phyloP scores from a whole-genome alignment of 345 rosid species.

The Boechera divaricarpa region DNA sequence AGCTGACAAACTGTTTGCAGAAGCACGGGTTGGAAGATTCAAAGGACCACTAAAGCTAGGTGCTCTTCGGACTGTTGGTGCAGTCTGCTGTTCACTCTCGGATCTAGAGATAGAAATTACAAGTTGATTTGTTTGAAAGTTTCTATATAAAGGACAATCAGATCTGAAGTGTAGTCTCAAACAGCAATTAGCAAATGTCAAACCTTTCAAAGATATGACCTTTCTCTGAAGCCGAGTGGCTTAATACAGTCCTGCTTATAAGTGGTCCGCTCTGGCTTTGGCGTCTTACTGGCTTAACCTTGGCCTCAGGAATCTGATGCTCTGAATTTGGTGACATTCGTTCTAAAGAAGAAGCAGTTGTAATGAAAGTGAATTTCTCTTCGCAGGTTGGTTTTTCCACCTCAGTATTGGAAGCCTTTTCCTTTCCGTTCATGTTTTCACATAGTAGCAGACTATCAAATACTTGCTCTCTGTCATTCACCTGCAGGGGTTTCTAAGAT shows the following conservation, averaged over 20 bases:
- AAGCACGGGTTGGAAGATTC: conserved; percentile 93
- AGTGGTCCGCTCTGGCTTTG: conserved; percentile 95
- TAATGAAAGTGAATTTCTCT: conserved; percentile 51
- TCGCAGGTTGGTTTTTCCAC: conserved; percentile 46
- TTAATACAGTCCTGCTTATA: conserved; percentile 58
- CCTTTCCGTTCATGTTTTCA: conserved; percentile 57
- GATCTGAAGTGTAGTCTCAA: conserved; percentile 22
- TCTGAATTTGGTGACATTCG: conserved; percentile 58
- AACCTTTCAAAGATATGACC: conserved; percentile 68
- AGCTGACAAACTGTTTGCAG: conserved; percentile 98
- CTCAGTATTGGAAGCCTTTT: conserved; percentile 55
- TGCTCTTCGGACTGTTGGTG: conserved; percentile 56
- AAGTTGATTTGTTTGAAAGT: conserved; percentile 3
- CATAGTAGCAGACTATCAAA: conserved; percentile 43
- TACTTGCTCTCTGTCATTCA: conserved; percentile 45
- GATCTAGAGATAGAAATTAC: conserved; percentile 49
- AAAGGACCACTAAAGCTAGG: conserved; percentile 98
- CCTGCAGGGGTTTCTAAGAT: conserved; percentile 41
- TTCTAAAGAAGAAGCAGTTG: conserved; percentile 57
- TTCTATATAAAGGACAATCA: conserved; percentile 21
- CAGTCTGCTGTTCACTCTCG: conserved; percentile 57
- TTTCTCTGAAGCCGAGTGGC: conserved; percentile 67
- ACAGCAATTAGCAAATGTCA: conserved; percentile 22
- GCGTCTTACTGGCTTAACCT: conserved; percentile 63
- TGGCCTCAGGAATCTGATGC: conserved; percentile 51